phyloP scores from a whole-genome alignment of 1,139 yeast species.

The Casaregolazyma suthepensis region DNA sequence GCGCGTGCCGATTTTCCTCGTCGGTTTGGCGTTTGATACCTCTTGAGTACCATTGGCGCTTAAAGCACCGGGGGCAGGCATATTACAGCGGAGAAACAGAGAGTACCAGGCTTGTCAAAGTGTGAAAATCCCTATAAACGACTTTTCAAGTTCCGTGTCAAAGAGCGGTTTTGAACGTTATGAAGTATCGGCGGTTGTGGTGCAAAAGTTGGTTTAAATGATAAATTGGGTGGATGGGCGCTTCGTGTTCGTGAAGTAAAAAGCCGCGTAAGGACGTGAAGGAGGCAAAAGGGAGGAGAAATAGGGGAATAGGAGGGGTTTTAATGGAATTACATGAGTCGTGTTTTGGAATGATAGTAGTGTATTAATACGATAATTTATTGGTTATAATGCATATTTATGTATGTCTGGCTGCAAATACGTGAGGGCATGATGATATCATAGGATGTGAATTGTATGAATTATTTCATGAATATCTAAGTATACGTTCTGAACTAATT shows the following conservation, averaged over 20 bases:
- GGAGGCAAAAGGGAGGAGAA: neutral
- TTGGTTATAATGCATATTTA: too few relatives aligned
- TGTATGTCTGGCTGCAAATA: too few relatives aligned
- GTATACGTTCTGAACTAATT: too few relatives aligned
- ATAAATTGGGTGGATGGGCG: neutral
- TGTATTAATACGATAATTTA: too few relatives aligned
- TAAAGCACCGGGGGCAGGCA: neutral
- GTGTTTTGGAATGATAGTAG: too few relatives aligned
- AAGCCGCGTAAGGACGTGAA: neutral
- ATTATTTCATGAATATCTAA: too few relatives aligned
- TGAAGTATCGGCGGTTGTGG: neutral
- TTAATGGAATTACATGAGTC: too few relatives aligned
- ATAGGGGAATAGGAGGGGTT: neutral
- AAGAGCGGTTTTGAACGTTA: neutral
- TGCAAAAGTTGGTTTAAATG: neutral
- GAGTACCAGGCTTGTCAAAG: neutral
- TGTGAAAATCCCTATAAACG: neutral
- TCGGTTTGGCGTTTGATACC: neutral
- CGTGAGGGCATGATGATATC: too few relatives aligned
- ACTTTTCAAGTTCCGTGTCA: neutral
- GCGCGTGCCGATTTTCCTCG: neutral
- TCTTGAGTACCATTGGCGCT: neutral
- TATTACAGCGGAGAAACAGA: neutral
- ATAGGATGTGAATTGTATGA: too few relatives aligned
- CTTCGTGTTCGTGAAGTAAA: neutral